Base-by-base conservation (phyloP, 345 rosid genomes). In the Linum lewisii region DNA sequence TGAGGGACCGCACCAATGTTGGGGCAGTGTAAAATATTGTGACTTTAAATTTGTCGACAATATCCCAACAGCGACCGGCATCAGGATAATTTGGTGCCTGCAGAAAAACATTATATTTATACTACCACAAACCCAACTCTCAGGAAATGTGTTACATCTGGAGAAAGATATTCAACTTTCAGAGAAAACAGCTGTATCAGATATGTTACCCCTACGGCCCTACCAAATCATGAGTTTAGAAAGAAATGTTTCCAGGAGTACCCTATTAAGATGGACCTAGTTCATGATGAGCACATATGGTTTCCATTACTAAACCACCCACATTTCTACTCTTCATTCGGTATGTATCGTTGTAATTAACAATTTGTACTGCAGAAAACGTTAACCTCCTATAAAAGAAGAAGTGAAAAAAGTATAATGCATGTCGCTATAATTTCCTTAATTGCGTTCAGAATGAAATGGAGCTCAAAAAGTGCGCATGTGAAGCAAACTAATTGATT, bases 51-150 rank as follows among this genome's bases (percentile, higher is more conserved):
- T 93, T 93, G 82, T 93, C 99, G 65, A 93, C 94, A 63, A 93
- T 86, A 47, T 89, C 89, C 99, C 99, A 93, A 74, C 89, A 83
- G 32, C 99, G 91, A 58, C 99, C 99, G 51, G 97, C 11, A 71
- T 93, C 86, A 62, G 99, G 99, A 73, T 93, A 87, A 78, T 62
- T 93, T 73, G 97, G 97, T 70, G 81, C 82, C 99, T 93, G 83
- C 65, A 75, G 32, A 45, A 34, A 47, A 68, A 37, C 69, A 7
- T n/a, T n/a, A 20, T 6, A 19, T 36, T 51, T 23, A 76, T 62
- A 50, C 54, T 56, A 63, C 16, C 58, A 72, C 52, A 51, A 32
- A 53, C 54, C 49, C 62, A 63, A 52, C 38, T 24, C 62, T 24
- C 26, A 21, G 8, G 15, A 10, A 14, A 22, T 21, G 1, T 7